Base-by-base conservation (phyloP, 2,329 filamentous ascomycete species). In the Fusarium staphyleae region DNA sequence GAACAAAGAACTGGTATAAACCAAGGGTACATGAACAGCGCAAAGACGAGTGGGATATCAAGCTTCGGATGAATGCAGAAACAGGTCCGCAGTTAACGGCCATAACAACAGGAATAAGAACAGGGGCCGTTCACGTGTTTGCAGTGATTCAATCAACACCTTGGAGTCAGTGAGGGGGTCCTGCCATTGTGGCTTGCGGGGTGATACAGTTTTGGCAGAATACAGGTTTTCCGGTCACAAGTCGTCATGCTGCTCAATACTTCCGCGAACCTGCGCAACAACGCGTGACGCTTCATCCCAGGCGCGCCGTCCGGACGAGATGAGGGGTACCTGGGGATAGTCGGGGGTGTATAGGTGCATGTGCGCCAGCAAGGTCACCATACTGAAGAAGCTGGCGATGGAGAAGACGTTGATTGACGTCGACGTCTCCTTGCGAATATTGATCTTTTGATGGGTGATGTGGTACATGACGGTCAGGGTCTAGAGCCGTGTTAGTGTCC, bases 351-450 rank as follows among this genome's bases (percentile, higher is more conserved):
- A 83, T 49, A 82, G 73, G 69, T 91, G 86, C 48, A 89, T 79
- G 68, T 91, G 86, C 9, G 85, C 74, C 15, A 92, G 78, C 43
- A 92, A 74, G 10, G 83, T 82, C 46, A 86, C 81, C 86, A 92
- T 89, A 74, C 84, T 90, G 65, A 90, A 81, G 74, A 90, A 91
- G 74, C 86, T 89, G 30, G 88, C 87, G 57, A 89, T 84, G 44
- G 87, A 90, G 69, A 92, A 90, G 60, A 91, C 86, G 63, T 87
- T 86, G 59, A 92, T 82, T n/a, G 88, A 90, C 9, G 88, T 88
- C 39, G 86, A 86, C 1, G 89, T 92, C 75, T 91, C 89, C 68
- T 89, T 90, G 67, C 87, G 85, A 65, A 92, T 92, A 67, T 87
- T 90, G 69, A 91, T 88, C 68, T 89, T 89, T 64, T 88, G 87